Conservation (phyloP, 768 basidiomycete genomes). For the Xerocomellus dryophilus region DNA sequence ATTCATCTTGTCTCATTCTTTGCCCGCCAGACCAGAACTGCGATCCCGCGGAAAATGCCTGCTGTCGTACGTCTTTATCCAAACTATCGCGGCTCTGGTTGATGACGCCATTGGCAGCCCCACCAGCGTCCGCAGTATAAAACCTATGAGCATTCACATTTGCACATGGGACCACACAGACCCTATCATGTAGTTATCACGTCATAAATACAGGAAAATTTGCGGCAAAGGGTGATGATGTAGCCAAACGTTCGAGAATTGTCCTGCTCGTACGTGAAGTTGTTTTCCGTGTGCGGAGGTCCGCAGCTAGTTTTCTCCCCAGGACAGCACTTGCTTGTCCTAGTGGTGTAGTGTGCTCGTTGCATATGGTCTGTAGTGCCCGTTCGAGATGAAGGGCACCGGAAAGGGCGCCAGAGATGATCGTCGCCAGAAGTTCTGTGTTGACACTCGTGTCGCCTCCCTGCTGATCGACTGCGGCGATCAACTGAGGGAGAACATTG, state of each 20-base stretch:
- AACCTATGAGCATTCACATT: background rate
- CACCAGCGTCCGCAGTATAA: conserved; percentile 46
- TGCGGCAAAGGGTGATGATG: conserved; percentile 62
- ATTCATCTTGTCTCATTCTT: conserved; percentile 65
- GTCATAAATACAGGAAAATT: conserved; percentile 67
- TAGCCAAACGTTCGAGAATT: conserved; percentile 57
- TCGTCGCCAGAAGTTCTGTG: conserved; percentile 61
- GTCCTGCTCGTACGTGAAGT: conserved; percentile 48
- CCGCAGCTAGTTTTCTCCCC: conserved; percentile 63
- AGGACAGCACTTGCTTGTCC: conserved; percentile 64
- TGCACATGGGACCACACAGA: conserved; percentile 4
- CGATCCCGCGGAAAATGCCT: conserved; percentile 65
- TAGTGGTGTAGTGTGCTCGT: conserved; percentile 47
- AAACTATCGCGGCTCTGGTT: background rate
- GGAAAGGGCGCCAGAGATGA: conserved; percentile 64
- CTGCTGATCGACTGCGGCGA: conserved; percentile 50
- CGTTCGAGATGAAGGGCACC: conserved; percentile 69
- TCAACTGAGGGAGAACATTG: conserved; percentile 59
- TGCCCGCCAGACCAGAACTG: conserved; percentile 72
- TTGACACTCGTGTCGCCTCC: conserved; percentile 52
- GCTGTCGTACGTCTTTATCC: conserved; percentile 64
- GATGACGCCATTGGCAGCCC: conserved; percentile 36
- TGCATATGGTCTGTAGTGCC: conserved; percentile 54
- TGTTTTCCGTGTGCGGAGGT: conserved; percentile 50
- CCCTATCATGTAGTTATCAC: conserved; percentile 8